These are phyloP conservation scores for Acanthamoeba rhysodes DNA, from an alignment of 208 protist species.

Conservation along the genomic window DNA sequence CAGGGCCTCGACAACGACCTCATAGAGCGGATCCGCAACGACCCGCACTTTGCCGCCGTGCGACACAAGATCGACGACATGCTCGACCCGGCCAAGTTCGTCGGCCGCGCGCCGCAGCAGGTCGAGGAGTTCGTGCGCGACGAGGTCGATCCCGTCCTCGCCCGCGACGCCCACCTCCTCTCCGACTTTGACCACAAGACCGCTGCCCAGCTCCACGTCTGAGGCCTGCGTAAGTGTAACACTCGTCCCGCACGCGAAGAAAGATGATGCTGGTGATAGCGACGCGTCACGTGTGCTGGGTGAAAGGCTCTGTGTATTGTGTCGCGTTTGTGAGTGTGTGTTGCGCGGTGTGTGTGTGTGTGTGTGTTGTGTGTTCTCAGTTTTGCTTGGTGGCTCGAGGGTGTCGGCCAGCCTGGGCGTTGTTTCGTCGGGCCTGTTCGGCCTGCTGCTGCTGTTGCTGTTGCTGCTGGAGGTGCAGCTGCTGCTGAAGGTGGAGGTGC, in stretches of 20 bases:
- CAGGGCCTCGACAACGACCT: constrained; percentile 88
- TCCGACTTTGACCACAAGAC: not conserved
- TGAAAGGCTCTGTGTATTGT: not conserved
- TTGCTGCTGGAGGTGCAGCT: too few species aligned
- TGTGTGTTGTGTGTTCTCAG: not conserved
- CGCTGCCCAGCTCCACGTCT: constrained; percentile 31
- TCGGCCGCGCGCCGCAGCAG: constrained; percentile 83
- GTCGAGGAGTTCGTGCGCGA: constrained; percentile 80
- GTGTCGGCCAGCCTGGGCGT: not conserved
- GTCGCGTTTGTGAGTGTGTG: not conserved
- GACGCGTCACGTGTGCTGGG: not conserved
- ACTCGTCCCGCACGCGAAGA: not conserved
- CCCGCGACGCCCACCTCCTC: not conserved
- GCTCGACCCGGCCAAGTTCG: constrained; percentile 81
- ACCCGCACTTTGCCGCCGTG: constrained; percentile 82
- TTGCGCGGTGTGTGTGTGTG: not conserved
- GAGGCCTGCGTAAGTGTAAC: not conserved
- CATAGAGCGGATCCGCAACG: constrained; percentile 83
- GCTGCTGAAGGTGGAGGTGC: not conserved
- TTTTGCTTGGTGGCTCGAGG: constrained; percentile 14
- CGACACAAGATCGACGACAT: constrained; percentile 77
- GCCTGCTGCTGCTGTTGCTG: constrained; percentile 21
- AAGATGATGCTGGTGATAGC: not conserved
- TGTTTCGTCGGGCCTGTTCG: constrained; percentile 10
- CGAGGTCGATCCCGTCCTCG: constrained; percentile 81